A percentile compares a stretch with the other conserved stretches of the same genome.
Evolutionary conservation across 139 green algal genomes (phyloP).

Genomic region (Edaphochlamys debaryana): DNA sequence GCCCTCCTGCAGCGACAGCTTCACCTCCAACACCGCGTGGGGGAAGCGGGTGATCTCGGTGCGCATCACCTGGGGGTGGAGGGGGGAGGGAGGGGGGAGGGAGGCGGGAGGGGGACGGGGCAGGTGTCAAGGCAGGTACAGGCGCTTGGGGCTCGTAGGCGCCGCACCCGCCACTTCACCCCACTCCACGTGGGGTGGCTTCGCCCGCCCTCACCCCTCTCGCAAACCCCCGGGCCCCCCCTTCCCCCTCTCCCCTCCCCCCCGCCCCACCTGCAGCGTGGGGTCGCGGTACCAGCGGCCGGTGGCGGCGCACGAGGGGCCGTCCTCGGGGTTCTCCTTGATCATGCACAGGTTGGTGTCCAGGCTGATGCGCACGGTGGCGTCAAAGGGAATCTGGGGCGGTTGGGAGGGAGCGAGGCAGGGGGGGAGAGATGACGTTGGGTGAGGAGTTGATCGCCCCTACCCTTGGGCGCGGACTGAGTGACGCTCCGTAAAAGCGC

Average conservation of each 20-base stretch:
- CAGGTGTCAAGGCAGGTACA: no score
- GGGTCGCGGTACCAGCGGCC: constrained; percentile 84
- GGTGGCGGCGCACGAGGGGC: constrained; percentile 70
- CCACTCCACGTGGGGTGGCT: no score
- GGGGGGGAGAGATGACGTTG: no score
- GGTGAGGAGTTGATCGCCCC: no score
- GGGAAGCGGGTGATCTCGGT: constrained; percentile 95
- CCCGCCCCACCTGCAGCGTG: background rate
- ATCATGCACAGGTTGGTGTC: constrained; percentile 97
- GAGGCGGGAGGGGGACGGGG: background rate
- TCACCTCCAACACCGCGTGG: constrained; percentile 95
- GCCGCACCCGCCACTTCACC: no score
- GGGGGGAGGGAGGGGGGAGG: background rate
- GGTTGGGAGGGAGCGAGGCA: background rate
- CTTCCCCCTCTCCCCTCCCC: no score
- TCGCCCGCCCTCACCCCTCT: no score
- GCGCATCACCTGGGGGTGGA: constrained; percentile 49
- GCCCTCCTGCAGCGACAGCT: constrained; percentile 90
- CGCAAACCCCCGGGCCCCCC: no score
- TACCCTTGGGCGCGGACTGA: no score
- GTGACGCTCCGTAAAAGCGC: no score
- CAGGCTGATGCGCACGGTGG: constrained; percentile 88
- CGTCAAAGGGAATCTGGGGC: constrained; percentile 90
- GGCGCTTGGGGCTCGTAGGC: background rate
- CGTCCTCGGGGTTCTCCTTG: constrained; percentile 93